A percentile compares a stretch with the other conserved stretches of the same genome.
Conservation (phyloP, 345 rosid genomes). For the Noccaea caerulescens region DNA sequence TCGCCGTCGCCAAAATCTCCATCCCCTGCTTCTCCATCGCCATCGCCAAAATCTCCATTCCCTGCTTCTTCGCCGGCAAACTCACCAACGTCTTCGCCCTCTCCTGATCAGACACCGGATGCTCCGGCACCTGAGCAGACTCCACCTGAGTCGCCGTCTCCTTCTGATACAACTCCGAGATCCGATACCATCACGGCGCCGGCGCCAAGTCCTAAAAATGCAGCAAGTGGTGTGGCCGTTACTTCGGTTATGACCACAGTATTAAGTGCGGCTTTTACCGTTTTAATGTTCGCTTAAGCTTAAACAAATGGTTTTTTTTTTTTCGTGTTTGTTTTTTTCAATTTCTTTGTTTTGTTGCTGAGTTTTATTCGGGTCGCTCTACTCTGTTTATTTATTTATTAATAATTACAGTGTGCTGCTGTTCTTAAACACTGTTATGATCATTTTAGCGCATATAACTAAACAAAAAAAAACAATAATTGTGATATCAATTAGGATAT, state of each 20-base stretch:
- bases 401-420: too few species aligned
- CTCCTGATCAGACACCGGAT: slow-evolving; percentile 10
- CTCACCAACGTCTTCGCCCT: not conserved
- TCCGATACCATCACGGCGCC: slow-evolving; percentile 20
- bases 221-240: slow-evolving; percentile 23
- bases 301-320: not conserved
- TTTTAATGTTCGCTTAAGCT: slow-evolving; percentile 29
- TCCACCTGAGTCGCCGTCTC: slow-evolving; percentile 24
- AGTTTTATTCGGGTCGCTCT: not conserved
- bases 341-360: slow-evolving; percentile 1
- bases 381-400: not conserved
- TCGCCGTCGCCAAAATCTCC: not conserved
- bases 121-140: not conserved
- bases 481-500: too few species aligned
- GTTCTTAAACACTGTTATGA: too few species aligned
- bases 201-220: slow-evolving; percentile 25
- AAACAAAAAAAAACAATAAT: too few species aligned
- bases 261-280: not conserved
- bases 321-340: not conserved
- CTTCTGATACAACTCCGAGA: slow-evolving; percentile 23
- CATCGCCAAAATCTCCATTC: slow-evolving; percentile 25
- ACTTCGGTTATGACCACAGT: slow-evolving; percentile 31
- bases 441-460: too few species aligned
- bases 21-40: not conserved
- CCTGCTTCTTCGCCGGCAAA: too few species aligned